phyloP scores from a whole-genome alignment of 2,329 filamentous ascomycete species.

The Penicillium carneum region DNA sequence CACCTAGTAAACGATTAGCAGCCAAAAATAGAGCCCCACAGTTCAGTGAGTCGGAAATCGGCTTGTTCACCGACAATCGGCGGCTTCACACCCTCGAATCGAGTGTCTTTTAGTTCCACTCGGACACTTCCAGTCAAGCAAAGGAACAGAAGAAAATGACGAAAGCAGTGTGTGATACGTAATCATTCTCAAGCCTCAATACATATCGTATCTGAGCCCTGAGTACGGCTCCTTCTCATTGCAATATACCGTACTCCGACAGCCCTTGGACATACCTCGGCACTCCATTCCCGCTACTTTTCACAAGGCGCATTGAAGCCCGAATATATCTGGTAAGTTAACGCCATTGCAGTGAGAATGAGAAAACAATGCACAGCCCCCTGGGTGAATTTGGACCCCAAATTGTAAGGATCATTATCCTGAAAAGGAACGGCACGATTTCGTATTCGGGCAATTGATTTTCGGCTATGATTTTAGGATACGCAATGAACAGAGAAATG shows the following conservation, averaged over 20 bases:
- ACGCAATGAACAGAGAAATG: background rate
- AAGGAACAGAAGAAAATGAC: background rate
- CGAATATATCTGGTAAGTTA: background rate
- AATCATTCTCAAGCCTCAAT: background rate
- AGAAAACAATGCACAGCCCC: background rate
- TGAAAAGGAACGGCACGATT: background rate
- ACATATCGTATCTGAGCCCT: background rate
- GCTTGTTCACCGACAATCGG: background rate
- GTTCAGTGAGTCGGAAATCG: background rate
- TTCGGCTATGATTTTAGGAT: background rate
- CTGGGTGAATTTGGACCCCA: conserved; percentile 14
- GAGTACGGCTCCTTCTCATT: background rate
- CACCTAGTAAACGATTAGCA: background rate
- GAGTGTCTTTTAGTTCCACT: background rate
- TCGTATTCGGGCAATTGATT: conserved; percentile 7
- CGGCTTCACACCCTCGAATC: background rate
- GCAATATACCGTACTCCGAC: background rate
- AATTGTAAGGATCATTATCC: conserved; percentile 5
- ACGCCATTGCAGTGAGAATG: background rate
- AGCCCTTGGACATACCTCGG: no score
- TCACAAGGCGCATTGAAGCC: background rate
- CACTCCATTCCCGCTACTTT: background rate
- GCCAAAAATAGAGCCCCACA: conserved; percentile 11
- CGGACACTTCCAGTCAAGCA: no score
- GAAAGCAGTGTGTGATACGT: background rate